These are phyloP conservation scores for Diaporthe longicolla DNA, from an alignment of 2,329 filamentous ascomycete species.

Conservation along the genomic window DNA sequence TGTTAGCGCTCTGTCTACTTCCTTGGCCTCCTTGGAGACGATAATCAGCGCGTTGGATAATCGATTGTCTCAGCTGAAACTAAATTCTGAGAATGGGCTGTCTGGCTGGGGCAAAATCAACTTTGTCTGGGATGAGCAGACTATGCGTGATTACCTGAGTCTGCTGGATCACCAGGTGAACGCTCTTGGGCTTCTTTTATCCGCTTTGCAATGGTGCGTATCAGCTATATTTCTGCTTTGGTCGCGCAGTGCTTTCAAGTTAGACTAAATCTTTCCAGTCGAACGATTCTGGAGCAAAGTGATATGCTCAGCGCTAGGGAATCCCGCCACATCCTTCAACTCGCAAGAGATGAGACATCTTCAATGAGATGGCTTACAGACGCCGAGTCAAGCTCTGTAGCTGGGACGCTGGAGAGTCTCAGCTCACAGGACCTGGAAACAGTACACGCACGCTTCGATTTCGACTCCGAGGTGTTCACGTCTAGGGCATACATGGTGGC, in stretches of 20 bases:
- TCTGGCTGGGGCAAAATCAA: neutral
- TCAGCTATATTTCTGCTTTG: no score
- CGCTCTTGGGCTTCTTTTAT: neutral
- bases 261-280: neutral
- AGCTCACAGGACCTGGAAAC: neutral
- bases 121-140: constrained; percentile 13
- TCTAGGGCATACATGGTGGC: neutral
- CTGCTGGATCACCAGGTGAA: constrained; percentile 7
- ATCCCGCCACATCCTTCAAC: neutral
- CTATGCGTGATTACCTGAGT: constrained; percentile 2
- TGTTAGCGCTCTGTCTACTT: neutral
- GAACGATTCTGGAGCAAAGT: neutral
- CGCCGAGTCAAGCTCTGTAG: neutral
- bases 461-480: neutral
- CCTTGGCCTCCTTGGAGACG: neutral
- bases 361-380: neutral
- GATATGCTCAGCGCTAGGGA: neutral
- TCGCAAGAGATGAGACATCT: neutral
- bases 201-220: neutral
- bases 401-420: neutral
- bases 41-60: neutral
- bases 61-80: neutral
- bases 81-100: neutral
- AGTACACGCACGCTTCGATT: neutral
- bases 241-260: neutral